Evolutionary conservation across 2,329 filamentous ascomycete species (phyloP), one percentile per base, ranked within the genome.

Genomic region (Aspergillus sp.): DNA sequence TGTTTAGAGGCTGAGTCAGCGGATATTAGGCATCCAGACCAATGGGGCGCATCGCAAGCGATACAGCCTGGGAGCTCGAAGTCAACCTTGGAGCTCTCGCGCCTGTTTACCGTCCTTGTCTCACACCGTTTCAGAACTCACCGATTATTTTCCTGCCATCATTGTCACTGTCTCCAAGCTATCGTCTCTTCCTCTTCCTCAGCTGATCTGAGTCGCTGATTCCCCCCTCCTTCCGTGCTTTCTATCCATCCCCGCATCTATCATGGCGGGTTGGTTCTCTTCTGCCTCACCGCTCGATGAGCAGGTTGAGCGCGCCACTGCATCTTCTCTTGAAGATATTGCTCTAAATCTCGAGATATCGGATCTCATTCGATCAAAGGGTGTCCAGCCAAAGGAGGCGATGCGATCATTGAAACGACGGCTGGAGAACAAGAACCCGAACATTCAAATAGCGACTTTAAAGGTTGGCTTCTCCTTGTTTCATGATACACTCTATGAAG

Each of bases 261-360:
- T 84, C 83, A 97, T 97, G 93, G 88, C 91, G 73, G 92, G 93
- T 83, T 99, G 93, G 93, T 98, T 96, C 74, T 90, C 90, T 66
- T 93, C 91, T 74, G 91, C 91, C 76, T 90, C 89, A 72, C 91
- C 92, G 78, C 84, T 99, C 77, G 95, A 99, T 77, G 93, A 96
- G 79, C 95, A 98, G 83, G 89, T 99, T 70, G 93, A 97, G 75
- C 91, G 90, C 76, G 95, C 95, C 52, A 99, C 95, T 15, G 88
- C 90, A 65, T 96, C 91, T 72, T 98, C 93, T 77, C 82, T 99
- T 66, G 93, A 99, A 78, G 93, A 99, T 72, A 98, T 99, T 74
- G 90, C 95, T 41, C 86, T 97, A 66, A 98, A 98, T 74, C 87
- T 99, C 70, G 95, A 99, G 77, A 98, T 99, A 68, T 97, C 93